These are phyloP conservation scores for Penicillium fuscoglaucum DNA, from an alignment of 2,329 filamentous ascomycete species.

Conservation along the genomic window DNA sequence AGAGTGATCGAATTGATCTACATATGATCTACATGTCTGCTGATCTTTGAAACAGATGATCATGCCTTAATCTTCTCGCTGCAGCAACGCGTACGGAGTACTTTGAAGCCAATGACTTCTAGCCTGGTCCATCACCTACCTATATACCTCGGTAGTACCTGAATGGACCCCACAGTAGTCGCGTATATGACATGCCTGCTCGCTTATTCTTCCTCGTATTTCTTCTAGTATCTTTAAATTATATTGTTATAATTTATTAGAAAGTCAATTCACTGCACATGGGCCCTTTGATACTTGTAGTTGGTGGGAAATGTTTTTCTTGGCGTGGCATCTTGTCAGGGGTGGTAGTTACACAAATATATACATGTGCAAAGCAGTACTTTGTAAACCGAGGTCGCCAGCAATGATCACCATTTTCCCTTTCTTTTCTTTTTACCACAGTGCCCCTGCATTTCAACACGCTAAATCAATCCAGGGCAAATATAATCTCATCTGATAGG, in stretches of 20 bases:
- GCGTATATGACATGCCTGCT: no score
- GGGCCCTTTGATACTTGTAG: background rate
- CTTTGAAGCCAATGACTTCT: background rate
- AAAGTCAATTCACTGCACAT: background rate
- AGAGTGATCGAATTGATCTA: background rate
- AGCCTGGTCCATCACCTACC: background rate
- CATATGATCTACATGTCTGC: background rate
- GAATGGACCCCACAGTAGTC: background rate
- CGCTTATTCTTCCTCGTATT: background rate
- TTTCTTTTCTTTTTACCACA: background rate
- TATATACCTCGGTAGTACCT: background rate
- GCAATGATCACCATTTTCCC: background rate
- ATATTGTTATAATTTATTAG: background rate
- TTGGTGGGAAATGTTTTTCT: background rate
- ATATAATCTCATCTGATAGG: background rate
- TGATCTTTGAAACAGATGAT: background rate
- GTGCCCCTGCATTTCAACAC: background rate
- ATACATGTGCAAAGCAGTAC: background rate
- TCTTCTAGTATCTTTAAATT: background rate
- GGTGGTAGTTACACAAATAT: background rate
- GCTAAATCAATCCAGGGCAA: background rate
- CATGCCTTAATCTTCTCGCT: background rate
- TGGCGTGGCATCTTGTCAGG: background rate
- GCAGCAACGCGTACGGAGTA: no score
- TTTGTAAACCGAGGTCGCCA: background rate